These are phyloP conservation scores for Paraglomus occultum DNA, from an alignment of 192 early-diverging fungal species.

Conservation along the genomic window DNA sequence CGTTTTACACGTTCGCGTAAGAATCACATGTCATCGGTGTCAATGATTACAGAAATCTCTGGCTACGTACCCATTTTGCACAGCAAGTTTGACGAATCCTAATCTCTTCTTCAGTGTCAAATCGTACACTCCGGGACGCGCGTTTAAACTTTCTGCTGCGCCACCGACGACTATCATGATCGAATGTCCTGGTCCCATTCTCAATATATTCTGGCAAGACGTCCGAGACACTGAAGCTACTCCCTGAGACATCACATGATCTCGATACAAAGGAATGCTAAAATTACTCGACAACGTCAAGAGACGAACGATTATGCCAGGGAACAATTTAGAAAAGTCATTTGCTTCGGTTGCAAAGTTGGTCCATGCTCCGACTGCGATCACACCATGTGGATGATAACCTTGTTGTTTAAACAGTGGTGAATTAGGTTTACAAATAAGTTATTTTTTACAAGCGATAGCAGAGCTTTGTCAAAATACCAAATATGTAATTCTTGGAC, in stretches of 20 bases:
- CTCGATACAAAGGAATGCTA: constrained; percentile 80
- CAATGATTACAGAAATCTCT: neutral
- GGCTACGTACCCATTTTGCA: constrained; percentile 59
- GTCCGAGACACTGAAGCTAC: constrained; percentile 71
- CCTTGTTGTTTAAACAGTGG: constrained; percentile 4
- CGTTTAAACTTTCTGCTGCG: constrained; percentile 78
- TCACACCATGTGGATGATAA: constrained; percentile 92
- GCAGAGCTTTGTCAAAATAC: constrained; percentile 21
- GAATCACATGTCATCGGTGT: neutral
- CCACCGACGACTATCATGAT: constrained; percentile 91
- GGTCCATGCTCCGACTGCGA: constrained; percentile 76
- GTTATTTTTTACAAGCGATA: neutral
- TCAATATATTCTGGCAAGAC: constrained; percentile 77
- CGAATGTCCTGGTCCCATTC: constrained; percentile 61
- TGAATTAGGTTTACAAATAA: constrained; percentile 8
- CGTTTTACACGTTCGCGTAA: no score
- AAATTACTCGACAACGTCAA: constrained; percentile 87
- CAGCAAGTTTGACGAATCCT: constrained; percentile 91
- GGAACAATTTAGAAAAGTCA: constrained; percentile 69
- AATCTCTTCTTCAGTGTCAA: constrained; percentile 74
- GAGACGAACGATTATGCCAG: constrained; percentile 75
- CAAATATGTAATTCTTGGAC: constrained; percentile 84
- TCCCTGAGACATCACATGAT: constrained; percentile 77
- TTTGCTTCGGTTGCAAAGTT: constrained; percentile 83
- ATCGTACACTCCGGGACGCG: constrained; percentile 61